A percentile compares a stretch with the other conserved stretches of the same genome.
These are phyloP conservation scores for Termitomyces sp. DNA, from an alignment of 768 basidiomycete species.

Conservation along the genomic window DNA sequence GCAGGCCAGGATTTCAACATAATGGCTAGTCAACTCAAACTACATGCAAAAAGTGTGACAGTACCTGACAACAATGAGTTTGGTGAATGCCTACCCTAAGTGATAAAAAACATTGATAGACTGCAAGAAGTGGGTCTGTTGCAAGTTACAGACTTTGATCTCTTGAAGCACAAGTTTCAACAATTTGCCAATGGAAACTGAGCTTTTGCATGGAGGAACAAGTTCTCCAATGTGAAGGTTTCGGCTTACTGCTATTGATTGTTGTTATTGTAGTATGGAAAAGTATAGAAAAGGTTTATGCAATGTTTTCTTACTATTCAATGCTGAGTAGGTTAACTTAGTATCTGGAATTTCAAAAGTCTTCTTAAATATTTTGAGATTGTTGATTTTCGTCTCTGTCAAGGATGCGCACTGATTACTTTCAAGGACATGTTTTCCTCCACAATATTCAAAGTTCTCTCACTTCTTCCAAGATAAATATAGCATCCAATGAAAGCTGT, in stretches of 20 bases:
- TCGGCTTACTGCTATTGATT: not conserved
- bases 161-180: not conserved
- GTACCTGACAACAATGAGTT: conserved; percentile 16
- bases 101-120: conserved; percentile 5
- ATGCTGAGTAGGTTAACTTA: not conserved
- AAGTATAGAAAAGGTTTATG: not conserved
- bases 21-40: conserved; percentile 3
- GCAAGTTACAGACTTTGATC: not conserved
- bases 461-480: not conserved
- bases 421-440: not conserved
- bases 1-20: too few species aligned
- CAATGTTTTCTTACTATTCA: not conserved
- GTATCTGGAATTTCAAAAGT: not conserved
- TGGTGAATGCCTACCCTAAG: conserved; percentile 17
- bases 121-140: not conserved
- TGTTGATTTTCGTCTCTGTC: not conserved
- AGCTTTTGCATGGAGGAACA: conserved; percentile 3
- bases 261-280: not conserved
- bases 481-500: not conserved
- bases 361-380: not conserved
- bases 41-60: conserved; percentile 3
- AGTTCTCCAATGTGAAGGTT: not conserved
- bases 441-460: not conserved
- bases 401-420: too few species aligned
- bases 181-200: not conserved